These are phyloP conservation scores for Hyphopichia khmerensis DNA, from an alignment of 1,139 yeast species.

Conservation along the genomic window DNA sequence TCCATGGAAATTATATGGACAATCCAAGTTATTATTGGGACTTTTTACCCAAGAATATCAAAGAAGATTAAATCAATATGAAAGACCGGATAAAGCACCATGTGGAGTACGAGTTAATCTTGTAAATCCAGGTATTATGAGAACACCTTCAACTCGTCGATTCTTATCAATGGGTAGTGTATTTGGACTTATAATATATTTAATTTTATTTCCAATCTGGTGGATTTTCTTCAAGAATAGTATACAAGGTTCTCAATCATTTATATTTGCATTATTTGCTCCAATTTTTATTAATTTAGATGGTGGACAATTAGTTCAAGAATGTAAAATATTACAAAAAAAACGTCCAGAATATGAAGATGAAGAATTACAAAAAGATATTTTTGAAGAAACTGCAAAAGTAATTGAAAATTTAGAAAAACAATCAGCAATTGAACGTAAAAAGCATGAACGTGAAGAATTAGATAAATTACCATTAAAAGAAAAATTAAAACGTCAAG, in stretches of 20 bases:
- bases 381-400: slow-evolving; percentile 64
- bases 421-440: slow-evolving; percentile 65
- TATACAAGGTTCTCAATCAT: slow-evolving; percentile 75
- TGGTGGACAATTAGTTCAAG: slow-evolving; percentile 73
- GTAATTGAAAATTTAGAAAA: slow-evolving; percentile 63
- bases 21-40: slow-evolving; percentile 74
- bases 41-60: slow-evolving; percentile 78
- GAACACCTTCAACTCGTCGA: slow-evolving; percentile 83
- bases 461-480: slow-evolving; percentile 9
- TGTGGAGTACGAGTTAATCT: slow-evolving; percentile 69
- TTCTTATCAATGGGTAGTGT: slow-evolving; percentile 75
- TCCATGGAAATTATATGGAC: slow-evolving; percentile 80
- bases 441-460: slow-evolving; percentile 28
- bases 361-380: slow-evolving; percentile 53
- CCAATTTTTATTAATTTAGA: slow-evolving; percentile 60
- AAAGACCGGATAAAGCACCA: slow-evolving; percentile 66
- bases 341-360: slow-evolving; percentile 66
- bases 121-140: slow-evolving; percentile 90
- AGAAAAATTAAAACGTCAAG: slow-evolving; percentile 9
- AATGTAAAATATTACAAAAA: slow-evolving; percentile 61
- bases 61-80: slow-evolving; percentile 52
- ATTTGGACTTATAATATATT: slow-evolving; percentile 65
- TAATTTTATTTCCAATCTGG: slow-evolving; percentile 75
- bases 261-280: slow-evolving; percentile 66
- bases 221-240: slow-evolving; percentile 78